Evolutionary conservation across 106 monocot genomes (phyloP), one percentile per base, ranked within the genome.

Genomic region (Dendrobium chrysotoxum): DNA sequence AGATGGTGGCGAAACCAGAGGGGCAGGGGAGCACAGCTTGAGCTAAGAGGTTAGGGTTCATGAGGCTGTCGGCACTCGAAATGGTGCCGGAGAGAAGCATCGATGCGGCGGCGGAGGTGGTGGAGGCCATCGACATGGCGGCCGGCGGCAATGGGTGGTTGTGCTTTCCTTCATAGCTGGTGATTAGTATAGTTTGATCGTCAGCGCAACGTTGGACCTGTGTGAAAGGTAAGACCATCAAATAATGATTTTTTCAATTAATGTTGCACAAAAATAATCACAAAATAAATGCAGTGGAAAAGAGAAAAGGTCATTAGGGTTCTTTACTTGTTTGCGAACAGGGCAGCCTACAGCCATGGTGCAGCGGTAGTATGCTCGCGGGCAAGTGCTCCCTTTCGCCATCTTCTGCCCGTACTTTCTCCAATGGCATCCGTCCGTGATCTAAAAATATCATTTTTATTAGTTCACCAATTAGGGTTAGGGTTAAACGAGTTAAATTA

Each of bases 391-490:
- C 23, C 93, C 93, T 76, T 93, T 93, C 5, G 91, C 91, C 93
- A 93, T 89, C 84, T 93, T 93, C 82, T 93, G 93, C 64, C 93
- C 93, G 75, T 93, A 93, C 72, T 93, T 93, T 47, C 93, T 77
- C 93, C 93, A 93, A 72, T 93, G 93, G 72, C 93, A 93, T 38
- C 93, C 93, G 79, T 93, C 93, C 11, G 84, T 85, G 75, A 93
- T 91, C 93, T 93, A 44, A 31, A 82, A 2, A 9, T 23, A 61
- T 61, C 23, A 61, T 20, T n/a, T 5, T 35, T 7, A n/a, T 5
- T 23, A n/a, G n/a, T n/a, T 61, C 1, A 2, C 15, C 15, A 50
- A 11, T 50, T 50, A 50, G 42, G 42, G 5, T 7, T 42, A 42
- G 42, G 42, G 42, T 7, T 42, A 9, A 42, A 42, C 7, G 42